Base-by-base conservation (phyloP, 305 asterid genomes). In the Rubia tinctorum region DNA sequence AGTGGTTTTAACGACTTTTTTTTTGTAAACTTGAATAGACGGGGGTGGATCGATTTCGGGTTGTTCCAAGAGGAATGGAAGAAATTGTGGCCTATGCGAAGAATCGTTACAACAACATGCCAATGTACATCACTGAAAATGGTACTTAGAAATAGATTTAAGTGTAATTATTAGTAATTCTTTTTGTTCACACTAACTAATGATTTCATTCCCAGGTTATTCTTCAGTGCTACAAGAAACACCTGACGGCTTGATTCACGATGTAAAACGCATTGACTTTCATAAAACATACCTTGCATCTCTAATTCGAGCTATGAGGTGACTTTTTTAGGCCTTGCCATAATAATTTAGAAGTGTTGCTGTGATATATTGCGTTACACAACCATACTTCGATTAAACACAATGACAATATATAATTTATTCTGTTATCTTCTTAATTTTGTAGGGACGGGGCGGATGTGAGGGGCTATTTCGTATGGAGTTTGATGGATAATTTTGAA, bases 51-150 rank as follows among this genome's bases (percentile, higher is more conserved):
- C 78, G 66, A 20, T 82, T 89, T 75, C 88, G 40, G 72, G 90
- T 90, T 47, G 96, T 90, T 66, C 98, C 96, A 0, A 84, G 80
- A 66, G 98, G 91, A 76, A 88, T 94, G 84, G 93, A 85, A 76
- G 90, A 69, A 66, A 74, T 89, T 23, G 80, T 94, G 27, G 77
- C 60, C 51, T 91, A 90, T 53, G 63, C 79, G 12, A 90, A 84
- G 85, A 82, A 85, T 66, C 81, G 98, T 85, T 94, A 92, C 75
- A 76, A 76, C 66, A 88, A 92, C 82, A 89, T 85, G 88, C 90
- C 98, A 8, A 90, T 94, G 88, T 75, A 82, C 64, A 70, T 92
- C 42, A 86, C 93, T 61, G 98, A 92, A 85, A 90, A 87, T 65
- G 97, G 98, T 92, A 78, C 73, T 13, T 25, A 60, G 6, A 60